Percentiles rank a stretch among this genome's conserved stretches.
phyloP scores from a whole-genome alignment of 2,329 filamentous ascomycete genomes.

The Fusarium liriodendri region DNA sequence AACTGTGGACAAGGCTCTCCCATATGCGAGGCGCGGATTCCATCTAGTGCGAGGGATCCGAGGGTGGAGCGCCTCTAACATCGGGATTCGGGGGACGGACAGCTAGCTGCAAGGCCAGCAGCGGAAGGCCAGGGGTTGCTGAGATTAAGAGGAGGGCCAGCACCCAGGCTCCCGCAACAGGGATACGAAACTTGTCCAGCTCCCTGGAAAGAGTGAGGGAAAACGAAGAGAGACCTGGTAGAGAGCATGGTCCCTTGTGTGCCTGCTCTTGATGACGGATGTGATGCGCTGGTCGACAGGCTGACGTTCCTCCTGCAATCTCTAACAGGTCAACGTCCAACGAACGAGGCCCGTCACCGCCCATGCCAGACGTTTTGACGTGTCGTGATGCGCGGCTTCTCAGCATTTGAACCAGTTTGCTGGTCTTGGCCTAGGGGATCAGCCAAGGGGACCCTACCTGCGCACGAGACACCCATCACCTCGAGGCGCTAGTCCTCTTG shows the following conservation, averaged over 20 bases:
- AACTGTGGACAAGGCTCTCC: constrained; percentile 17
- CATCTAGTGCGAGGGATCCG: constrained; percentile 27
- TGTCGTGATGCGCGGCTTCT: constrained; percentile 4
- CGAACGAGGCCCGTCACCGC: background rate
- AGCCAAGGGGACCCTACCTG: constrained; percentile 28
- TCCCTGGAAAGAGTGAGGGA: constrained; percentile 5
- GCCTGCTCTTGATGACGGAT: constrained; percentile 6
- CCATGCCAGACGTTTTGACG: background rate
- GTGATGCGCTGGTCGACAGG: constrained; percentile 16
- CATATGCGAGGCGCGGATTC: constrained; percentile 15
- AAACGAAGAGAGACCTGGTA: background rate
- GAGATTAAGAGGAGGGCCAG: constrained; percentile 39
- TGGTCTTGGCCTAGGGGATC: constrained; percentile 31
- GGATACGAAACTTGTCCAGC: constrained; percentile 38
- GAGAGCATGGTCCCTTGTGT: constrained; percentile 5
- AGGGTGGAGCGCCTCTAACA: constrained; percentile 23
- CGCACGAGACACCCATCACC: constrained; percentile 31
- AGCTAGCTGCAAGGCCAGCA: constrained; percentile 18
- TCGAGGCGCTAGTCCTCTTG: constrained; percentile 32
- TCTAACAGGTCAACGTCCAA: constrained; percentile 1
- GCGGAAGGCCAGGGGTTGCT: constrained; percentile 29
- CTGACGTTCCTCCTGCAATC: constrained; percentile 30
- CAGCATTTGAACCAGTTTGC: constrained; percentile 25
- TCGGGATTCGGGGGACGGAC: constrained; percentile 1
- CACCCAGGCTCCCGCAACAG: constrained; percentile 31